Conservation (phyloP, 2,329 filamentous ascomycete species). For the Orbilia brochopaga region DNA sequence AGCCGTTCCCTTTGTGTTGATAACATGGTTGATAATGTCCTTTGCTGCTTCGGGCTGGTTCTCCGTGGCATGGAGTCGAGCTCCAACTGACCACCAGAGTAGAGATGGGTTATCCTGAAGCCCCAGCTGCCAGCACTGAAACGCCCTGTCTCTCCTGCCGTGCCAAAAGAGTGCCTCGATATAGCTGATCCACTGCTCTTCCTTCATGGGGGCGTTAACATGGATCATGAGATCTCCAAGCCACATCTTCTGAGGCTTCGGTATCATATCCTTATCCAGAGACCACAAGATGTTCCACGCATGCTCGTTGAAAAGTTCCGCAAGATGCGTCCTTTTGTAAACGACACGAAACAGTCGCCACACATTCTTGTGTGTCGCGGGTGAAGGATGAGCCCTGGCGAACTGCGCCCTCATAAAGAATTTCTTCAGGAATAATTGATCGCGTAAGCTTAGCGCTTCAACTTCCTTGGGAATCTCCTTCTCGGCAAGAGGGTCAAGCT, state of each 20-base stretch:
- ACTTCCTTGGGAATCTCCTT: conserved; percentile 17
- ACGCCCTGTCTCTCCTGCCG: conserved; percentile 31
- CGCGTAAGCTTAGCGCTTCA: conserved; percentile 2
- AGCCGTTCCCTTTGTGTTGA: conserved; percentile 15
- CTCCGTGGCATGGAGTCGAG: conserved; percentile 42
- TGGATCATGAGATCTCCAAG: conserved; percentile 45
- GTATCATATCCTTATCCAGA: conserved; percentile 32
- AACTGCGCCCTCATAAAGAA: conserved; percentile 43
- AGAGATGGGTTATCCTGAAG: conserved; percentile 29
- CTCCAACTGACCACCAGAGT: conserved; percentile 34
- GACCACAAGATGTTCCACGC: conserved; percentile 39
- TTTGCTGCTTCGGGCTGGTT: conserved; percentile 32
- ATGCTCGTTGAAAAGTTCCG: conserved; percentile 35
- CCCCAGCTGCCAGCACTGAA: conserved; percentile 34
- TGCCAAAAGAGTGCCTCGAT: conserved; percentile 48
- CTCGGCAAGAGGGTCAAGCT: conserved; percentile 30
- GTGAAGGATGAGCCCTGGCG: conserved; percentile 32
- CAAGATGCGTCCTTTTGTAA: conserved; percentile 19
- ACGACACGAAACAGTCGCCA: conserved; percentile 37
- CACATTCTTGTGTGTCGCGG: conserved; percentile 16
- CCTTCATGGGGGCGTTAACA: conserved; percentile 21
- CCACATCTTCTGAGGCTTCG: conserved; percentile 29
- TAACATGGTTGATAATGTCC: conserved; percentile 27
- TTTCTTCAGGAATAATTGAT: conserved; percentile 40
- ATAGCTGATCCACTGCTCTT: conserved; percentile 42